Conservation (phyloP, 1,284 basidiomycete species). For the Neonothopanus nambi region DNA sequence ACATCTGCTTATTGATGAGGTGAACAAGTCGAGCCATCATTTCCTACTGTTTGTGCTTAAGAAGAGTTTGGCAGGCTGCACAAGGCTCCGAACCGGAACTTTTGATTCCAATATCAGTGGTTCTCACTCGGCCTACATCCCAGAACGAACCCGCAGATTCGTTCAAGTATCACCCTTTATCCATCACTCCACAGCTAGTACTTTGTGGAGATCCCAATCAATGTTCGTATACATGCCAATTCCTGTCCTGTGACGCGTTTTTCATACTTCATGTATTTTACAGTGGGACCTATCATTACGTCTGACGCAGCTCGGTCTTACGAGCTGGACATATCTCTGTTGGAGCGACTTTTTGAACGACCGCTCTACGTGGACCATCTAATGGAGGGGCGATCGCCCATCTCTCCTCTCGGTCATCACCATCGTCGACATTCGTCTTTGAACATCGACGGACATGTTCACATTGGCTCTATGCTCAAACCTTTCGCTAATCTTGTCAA, state of each 20-base stretch:
- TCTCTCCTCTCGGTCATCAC: background rate
- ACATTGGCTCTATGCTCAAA: constrained; percentile 14
- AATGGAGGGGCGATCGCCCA: constrained; percentile 3
- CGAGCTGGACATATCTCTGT: constrained; percentile 47
- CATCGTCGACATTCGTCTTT: constrained; percentile 1
- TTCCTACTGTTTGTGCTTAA: background rate
- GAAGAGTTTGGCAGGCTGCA: constrained; percentile 34
- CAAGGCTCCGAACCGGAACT: constrained; percentile 51
- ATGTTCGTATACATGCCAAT: constrained; percentile 27
- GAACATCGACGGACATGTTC: background rate
- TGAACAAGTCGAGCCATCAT: constrained; percentile 13
- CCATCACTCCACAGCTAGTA: constrained; percentile 40
- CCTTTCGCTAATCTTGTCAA: constrained; percentile 43
- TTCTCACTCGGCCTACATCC: constrained; percentile 25
- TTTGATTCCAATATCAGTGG: constrained; percentile 44
- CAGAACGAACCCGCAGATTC: background rate
- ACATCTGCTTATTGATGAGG: constrained; percentile 49
- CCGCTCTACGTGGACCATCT: constrained; percentile 34
- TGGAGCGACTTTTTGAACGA: constrained; percentile 45
- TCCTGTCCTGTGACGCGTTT: background rate
- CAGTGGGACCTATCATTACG: constrained; percentile 46
- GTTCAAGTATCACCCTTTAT: constrained; percentile 14
- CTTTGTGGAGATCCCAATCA: constrained; percentile 49
- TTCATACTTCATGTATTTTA: background rate
- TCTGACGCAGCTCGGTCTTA: constrained; percentile 40